These are phyloP conservation scores for Neurospora terricola DNA, from an alignment of 495 filamentous ascomycete species.

Conservation along the genomic window DNA sequence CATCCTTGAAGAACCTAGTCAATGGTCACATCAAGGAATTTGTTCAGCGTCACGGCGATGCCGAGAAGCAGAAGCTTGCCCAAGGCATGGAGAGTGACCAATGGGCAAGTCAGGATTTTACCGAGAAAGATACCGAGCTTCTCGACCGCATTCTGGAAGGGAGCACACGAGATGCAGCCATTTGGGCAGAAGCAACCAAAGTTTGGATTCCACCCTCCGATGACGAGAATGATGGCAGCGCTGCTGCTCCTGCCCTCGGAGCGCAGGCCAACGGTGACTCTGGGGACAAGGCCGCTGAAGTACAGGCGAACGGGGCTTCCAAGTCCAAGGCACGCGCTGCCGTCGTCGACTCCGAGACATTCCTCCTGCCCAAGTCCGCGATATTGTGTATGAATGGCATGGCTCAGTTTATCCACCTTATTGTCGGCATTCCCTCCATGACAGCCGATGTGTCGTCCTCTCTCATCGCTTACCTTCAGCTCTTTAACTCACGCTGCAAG, in stretches of 20 bases:
- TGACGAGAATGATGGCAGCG: conserved; percentile 16
- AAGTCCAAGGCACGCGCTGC: conserved; percentile 67
- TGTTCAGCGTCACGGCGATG: conserved; percentile 62
- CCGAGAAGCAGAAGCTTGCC: conserved; percentile 68
- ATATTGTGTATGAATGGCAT: conserved; percentile 70
- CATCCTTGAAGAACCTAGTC: conserved; percentile 74
- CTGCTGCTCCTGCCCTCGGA: neutral
- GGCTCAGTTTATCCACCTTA: conserved; percentile 70
- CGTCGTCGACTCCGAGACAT: conserved; percentile 73
- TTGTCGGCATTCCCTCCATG: conserved; percentile 78
- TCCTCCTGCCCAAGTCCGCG: conserved; percentile 75
- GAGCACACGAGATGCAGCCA: conserved; percentile 68
- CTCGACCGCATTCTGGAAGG: conserved; percentile 61
- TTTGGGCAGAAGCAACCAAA: conserved; percentile 61
- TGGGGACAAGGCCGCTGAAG: conserved; percentile 10
- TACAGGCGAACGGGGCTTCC: conserved; percentile 39
- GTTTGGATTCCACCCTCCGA: conserved; percentile 55
- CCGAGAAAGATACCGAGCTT: conserved; percentile 50
- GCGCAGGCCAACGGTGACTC: conserved; percentile 15
- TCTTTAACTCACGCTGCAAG: conserved; percentile 89
- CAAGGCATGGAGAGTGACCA: conserved; percentile 80
- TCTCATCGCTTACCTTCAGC: conserved; percentile 54
- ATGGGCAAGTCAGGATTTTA: conserved; percentile 86
- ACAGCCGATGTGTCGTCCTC: conserved; percentile 68
- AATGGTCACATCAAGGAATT: conserved; percentile 90